A percentile compares a stretch with the other conserved stretches of the same genome.
Evolutionary conservation across 192 early-diverging fungal genomes (phyloP).

Genomic region (Obelidium mucronatum): DNA sequence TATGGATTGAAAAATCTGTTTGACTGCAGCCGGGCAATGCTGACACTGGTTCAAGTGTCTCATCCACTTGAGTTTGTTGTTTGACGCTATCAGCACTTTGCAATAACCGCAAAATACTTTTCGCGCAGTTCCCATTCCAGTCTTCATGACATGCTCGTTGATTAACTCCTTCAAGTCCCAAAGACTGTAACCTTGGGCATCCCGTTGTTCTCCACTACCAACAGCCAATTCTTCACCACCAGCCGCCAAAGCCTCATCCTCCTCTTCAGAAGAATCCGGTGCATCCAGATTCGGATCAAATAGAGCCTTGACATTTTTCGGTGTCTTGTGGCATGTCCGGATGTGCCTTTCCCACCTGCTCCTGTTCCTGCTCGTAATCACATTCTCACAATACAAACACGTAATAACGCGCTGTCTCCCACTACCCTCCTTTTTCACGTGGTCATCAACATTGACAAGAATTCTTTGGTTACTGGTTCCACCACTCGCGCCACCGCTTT

Average conservation of each 20-base stretch:
- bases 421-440: constrained; percentile 4
- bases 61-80: constrained; percentile 13
- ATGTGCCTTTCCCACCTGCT: constrained; percentile 6
- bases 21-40: not conserved
- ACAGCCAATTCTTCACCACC: not conserved
- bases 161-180: not conserved
- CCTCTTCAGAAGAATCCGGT: not conserved
- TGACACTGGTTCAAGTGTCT: not conserved
- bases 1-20: not conserved
- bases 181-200: not conserved
- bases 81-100: not conserved
- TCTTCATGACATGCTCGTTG: constrained; percentile 7
- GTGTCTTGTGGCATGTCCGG: not conserved
- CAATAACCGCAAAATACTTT: not conserved
- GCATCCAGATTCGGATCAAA: not conserved
- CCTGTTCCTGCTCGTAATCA: not conserved
- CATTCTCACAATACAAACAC: not conserved
- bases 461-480: no score
- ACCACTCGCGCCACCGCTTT: no score
- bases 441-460: not conserved
- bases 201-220: not conserved
- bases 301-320: not conserved
- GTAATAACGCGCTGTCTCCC: not conserved
- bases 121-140: not conserved
- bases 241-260: not conserved